A percentile compares a stretch with the other conserved stretches of the same genome.
Conservation (phyloP, 2,329 filamentous ascomycete species). For the Shiraia bambusicola region DNA sequence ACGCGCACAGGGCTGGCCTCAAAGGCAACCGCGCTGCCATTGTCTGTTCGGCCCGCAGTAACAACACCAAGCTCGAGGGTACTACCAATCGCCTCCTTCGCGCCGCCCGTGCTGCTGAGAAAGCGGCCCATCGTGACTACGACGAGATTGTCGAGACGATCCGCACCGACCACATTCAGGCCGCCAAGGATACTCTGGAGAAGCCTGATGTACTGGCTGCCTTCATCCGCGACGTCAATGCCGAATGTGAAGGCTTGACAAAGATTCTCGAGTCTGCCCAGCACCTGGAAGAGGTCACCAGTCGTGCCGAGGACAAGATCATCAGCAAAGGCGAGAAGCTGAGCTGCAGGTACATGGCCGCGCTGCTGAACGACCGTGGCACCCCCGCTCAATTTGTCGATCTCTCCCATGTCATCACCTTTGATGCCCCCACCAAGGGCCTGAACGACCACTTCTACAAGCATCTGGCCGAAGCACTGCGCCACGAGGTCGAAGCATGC, state of each 20-base stretch:
- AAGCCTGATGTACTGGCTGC: slow-evolving; percentile 48
- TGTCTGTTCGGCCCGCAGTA: slow-evolving; percentile 93
- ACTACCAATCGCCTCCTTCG: slow-evolving; percentile 75
- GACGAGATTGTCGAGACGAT: slow-evolving; percentile 77
- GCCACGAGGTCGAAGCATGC: slow-evolving; percentile 46
- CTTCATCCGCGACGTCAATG: slow-evolving; percentile 67
- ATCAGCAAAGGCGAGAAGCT: slow-evolving; percentile 95
- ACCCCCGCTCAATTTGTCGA: slow-evolving; percentile 89
- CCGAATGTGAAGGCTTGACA: slow-evolving; percentile 77
- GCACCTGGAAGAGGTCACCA: slow-evolving; percentile 55
- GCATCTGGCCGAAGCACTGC: slow-evolving; percentile 46
- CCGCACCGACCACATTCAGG: slow-evolving; percentile 75
- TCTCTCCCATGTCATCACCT: slow-evolving; percentile 77
- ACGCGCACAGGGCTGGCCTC: slow-evolving; percentile 57
- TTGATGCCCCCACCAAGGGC: slow-evolving; percentile 46
- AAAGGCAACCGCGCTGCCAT: slow-evolving; percentile 76
- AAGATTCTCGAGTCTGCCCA: slow-evolving; percentile 71
- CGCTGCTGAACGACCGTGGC: slow-evolving; percentile 75
- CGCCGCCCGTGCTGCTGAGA: slow-evolving; percentile 50
- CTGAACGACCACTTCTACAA: slow-evolving; percentile 52
- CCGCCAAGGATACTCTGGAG: slow-evolving; percentile 58
- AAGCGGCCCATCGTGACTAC: slow-evolving; percentile 56
- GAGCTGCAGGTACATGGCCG: slow-evolving; percentile 88
- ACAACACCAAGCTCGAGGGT: slow-evolving; percentile 88
- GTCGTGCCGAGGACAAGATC: slow-evolving; percentile 65